Evolutionary conservation across 208 protist species (phyloP).

Genomic region (Crithidia acanthocephali): DNA sequence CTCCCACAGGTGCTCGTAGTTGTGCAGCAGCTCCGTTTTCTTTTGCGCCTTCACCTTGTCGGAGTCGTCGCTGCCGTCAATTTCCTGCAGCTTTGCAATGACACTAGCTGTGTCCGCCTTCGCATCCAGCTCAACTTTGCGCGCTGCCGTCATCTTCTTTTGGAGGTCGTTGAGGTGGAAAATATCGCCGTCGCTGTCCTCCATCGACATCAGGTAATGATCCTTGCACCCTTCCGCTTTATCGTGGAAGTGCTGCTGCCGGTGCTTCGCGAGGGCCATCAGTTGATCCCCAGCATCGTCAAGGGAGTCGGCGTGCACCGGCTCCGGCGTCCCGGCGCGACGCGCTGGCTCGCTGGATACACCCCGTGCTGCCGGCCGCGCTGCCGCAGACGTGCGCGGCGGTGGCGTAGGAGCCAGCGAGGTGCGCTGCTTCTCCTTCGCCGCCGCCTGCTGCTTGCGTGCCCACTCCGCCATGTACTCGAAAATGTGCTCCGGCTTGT

Average conservation of each 20-base stretch:
- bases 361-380: background rate
- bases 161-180: constrained; percentile 23
- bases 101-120: constrained; percentile 16
- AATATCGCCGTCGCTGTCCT: constrained; percentile 57
- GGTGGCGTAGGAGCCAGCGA: background rate
- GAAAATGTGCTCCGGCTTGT: constrained; percentile 48
- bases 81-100: constrained; percentile 9
- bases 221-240: constrained; percentile 33
- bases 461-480: constrained; percentile 56
- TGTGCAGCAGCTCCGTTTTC: constrained; percentile 5
- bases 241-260: constrained; percentile 25
- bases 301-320: background rate
- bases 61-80: constrained; percentile 14
- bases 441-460: constrained; percentile 16
- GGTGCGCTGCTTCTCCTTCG: background rate
- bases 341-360: background rate
- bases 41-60: constrained; percentile 5
- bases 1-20: constrained; percentile 19
- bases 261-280: constrained; percentile 28
- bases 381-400: background rate
- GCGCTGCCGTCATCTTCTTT: constrained; percentile 19
- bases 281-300: constrained; percentile 12
- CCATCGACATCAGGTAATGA: constrained; percentile 49
- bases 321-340: background rate
- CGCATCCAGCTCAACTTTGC: constrained; percentile 14